Evolutionary conservation across 768 basidiomycete species (phyloP).

Genomic region (Daedaleopsis sinensis): DNA sequence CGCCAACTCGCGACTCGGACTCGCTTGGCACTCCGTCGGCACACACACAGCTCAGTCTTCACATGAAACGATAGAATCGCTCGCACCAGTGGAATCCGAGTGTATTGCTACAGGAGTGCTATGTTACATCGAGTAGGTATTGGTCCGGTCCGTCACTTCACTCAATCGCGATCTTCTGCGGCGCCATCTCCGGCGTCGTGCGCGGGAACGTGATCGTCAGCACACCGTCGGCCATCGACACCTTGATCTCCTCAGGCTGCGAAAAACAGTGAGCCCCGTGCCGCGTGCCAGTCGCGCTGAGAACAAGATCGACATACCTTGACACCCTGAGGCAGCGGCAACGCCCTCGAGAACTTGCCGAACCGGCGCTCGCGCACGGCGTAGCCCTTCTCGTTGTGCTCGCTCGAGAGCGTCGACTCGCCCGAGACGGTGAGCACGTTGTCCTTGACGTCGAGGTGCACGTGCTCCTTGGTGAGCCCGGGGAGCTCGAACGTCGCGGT

Average conservation of each 20-base stretch:
- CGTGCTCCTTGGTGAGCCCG: conserved; percentile 52
- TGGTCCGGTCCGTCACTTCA: no score
- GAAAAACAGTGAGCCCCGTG: no score
- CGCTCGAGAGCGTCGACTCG: conserved; percentile 39
- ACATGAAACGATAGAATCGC: no score
- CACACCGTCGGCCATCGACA: conserved; percentile 32
- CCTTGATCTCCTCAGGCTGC: conserved; percentile 34
- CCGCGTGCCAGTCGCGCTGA: no score
- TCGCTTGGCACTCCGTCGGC: no score
- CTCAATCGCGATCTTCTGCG: conserved; percentile 24
- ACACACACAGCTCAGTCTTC: no score
- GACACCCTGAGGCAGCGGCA: conserved; percentile 13
- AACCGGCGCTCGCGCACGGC: conserved; percentile 35
- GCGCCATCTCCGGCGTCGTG: conserved; percentile 25
- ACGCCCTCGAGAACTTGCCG: conserved; percentile 29
- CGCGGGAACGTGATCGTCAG: conserved; percentile 33
- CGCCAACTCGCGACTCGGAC: no score
- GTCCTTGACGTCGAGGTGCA: conserved; percentile 54
- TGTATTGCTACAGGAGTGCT: no score
- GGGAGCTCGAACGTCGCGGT: conserved; percentile 63
- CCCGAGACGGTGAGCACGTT: conserved; percentile 55
- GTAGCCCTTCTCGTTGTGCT: conserved; percentile 40
- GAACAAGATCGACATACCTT: no score
- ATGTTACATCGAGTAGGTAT: no score
- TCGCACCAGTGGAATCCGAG: no score